A percentile compares a stretch with the other conserved stretches of the same genome.
Evolutionary conservation across 805 yeast genomes (phyloP).

Genomic region (Yarrowia hollandica): DNA sequence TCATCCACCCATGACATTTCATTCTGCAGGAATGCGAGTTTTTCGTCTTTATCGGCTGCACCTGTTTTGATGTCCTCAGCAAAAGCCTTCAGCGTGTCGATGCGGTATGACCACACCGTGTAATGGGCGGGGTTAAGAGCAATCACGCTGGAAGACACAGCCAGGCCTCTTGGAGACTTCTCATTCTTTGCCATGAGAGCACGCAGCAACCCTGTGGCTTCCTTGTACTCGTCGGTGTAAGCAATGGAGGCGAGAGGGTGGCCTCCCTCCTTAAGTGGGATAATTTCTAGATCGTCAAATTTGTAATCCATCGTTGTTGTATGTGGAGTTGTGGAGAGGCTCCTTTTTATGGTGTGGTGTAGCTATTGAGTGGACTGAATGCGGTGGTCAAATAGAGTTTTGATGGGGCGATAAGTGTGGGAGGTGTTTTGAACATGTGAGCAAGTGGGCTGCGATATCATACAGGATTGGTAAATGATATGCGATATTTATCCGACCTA

Average conservation of each 20-base stretch:
- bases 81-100: constrained; percentile 38
- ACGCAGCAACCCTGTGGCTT: constrained; percentile 60
- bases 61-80: constrained; percentile 40
- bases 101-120: constrained; percentile 68
- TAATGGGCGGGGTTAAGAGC: constrained; percentile 82
- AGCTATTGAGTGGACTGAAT: neutral
- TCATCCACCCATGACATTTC: constrained; percentile 82
- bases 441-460: neutral
- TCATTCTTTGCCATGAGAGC: constrained; percentile 62
- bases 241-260: constrained; percentile 44
- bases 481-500: too few relatives aligned
- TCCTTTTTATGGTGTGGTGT: neutral
- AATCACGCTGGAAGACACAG: constrained; percentile 63
- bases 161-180: constrained; percentile 67
- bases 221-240: constrained; percentile 69
- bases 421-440: neutral
- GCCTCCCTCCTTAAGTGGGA: constrained; percentile 38
- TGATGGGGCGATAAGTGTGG: constrained; percentile 1
- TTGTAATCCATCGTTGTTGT: constrained; percentile 34
- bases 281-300: constrained; percentile 43
- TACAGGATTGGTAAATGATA: too few relatives aligned
- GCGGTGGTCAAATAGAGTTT: constrained; percentile 1
- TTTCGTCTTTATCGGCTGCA: constrained; percentile 31
- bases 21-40: constrained; percentile 30
- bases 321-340: neutral